These are phyloP conservation scores for Hysterangium stoloniferum DNA, from an alignment of 768 basidiomycete genomes.

Conservation along the genomic window DNA sequence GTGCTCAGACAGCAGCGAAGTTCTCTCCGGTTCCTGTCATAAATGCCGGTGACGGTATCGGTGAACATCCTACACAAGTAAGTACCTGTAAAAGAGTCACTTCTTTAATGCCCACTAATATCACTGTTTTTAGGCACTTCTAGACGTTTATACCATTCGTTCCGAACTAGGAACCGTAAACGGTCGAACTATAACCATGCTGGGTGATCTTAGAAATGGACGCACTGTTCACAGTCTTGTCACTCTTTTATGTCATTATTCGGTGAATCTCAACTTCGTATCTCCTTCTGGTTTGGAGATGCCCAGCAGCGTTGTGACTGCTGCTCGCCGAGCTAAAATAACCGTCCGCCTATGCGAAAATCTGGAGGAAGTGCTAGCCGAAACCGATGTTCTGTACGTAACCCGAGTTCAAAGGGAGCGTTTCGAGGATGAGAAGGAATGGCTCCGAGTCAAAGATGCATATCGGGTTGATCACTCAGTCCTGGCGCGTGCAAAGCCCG, in stretches of 20 bases:
- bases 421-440: conserved; percentile 73
- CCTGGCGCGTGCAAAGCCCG: conserved; percentile 86
- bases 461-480: conserved; percentile 94
- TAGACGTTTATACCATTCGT: conserved; percentile 91
- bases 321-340: conserved; percentile 78
- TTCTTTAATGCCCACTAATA: conserved; percentile 1
- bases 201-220: conserved; percentile 97
- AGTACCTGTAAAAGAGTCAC: conserved; percentile 14
- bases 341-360: conserved; percentile 73
- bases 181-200: conserved; percentile 83
- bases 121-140: conserved; percentile 48
- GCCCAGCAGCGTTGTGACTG: conserved; percentile 78
- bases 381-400: conserved; percentile 95
- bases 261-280: conserved; percentile 93
- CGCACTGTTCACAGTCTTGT: conserved; percentile 96
- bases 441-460: conserved; percentile 84
- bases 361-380: conserved; percentile 84
- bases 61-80: conserved; percentile 95
- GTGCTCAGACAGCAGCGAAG: conserved; percentile 92
- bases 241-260: conserved; percentile 83
- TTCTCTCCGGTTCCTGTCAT: conserved; percentile 92
- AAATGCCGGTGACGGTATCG: conserved; percentile 95
- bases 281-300: conserved; percentile 80
- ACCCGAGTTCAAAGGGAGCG: conserved; percentile 95
- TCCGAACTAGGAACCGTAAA: conserved; percentile 98